phyloP scores from a whole-genome alignment of 495 filamentous ascomycete genomes.

The Lichina pygmaea region DNA sequence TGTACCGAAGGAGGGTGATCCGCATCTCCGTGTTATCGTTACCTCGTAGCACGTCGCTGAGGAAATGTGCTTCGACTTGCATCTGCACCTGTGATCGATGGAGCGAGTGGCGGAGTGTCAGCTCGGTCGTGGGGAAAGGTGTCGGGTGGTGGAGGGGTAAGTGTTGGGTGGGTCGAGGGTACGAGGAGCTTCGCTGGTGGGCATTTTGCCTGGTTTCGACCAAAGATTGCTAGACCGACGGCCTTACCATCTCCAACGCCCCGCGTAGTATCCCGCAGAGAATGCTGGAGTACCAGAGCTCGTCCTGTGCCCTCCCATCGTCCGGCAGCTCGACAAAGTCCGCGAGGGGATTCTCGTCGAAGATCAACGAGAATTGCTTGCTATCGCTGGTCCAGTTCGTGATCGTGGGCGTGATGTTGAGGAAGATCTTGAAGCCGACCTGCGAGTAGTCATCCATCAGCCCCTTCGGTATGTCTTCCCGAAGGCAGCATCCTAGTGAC shows the following conservation, averaged over 20 bases:
- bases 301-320: conserved; percentile 84
- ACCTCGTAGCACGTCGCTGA: conserved; percentile 78
- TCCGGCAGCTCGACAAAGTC: conserved; percentile 96
- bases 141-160: neutral
- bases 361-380: conserved; percentile 85
- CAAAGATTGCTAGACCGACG: neutral
- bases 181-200: no score
- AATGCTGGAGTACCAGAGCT: conserved; percentile 96
- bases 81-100: conserved; percentile 48
- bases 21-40: conserved; percentile 96
- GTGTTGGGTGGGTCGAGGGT: neutral
- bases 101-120: neutral
- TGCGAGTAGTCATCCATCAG: neutral
- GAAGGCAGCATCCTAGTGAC: no score
- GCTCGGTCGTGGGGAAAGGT: neutral
- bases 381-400: conserved; percentile 89
- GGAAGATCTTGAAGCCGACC: conserved; percentile 97
- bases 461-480: no score
- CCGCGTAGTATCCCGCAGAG: conserved; percentile 80
- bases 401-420: conserved; percentile 87
- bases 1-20: conserved; percentile 73
- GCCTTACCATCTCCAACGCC: conserved; percentile 70
- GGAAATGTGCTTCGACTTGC: conserved; percentile 94
- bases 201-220: neutral
- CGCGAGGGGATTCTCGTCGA: conserved; percentile 89